Evolutionary conservation across 805 yeast species (phyloP).

Genomic region (Lachancea sp.): DNA sequence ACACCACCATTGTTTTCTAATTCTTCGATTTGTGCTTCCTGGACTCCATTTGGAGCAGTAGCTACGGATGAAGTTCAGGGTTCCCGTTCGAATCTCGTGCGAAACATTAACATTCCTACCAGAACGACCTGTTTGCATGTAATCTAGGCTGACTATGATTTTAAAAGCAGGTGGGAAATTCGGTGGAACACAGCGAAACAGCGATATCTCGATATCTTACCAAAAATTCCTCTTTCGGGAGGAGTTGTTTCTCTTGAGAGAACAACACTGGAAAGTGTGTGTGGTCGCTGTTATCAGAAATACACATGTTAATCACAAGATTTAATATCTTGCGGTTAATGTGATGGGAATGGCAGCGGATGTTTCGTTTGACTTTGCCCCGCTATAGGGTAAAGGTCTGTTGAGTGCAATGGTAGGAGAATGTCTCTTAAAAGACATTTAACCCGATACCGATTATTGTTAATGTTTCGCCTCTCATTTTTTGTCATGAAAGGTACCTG

Average conservation of each 20-base stretch:
- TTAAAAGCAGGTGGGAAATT: slow-evolving; percentile 33
- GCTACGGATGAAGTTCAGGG: background rate
- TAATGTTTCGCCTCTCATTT: slow-evolving; percentile 20
- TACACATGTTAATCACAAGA: slow-evolving; percentile 12
- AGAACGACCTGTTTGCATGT: slow-evolving; percentile 10
- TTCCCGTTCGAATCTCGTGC: slow-evolving; percentile 9
- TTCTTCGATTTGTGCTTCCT: background rate
- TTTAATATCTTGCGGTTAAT: background rate
- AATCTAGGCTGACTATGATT: slow-evolving; percentile 1
- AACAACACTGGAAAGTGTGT: slow-evolving; percentile 8
- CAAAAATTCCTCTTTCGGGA: background rate
- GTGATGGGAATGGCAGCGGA: slow-evolving; percentile 32
- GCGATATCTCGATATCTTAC: background rate
- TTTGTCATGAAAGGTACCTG: background rate
- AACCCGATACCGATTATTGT: slow-evolving; percentile 36
- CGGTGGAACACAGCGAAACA: slow-evolving; percentile 32
- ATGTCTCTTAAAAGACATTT: slow-evolving; percentile 11
- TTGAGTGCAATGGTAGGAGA: slow-evolving; percentile 36
- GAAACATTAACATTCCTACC: slow-evolving; percentile 10
- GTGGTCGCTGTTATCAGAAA: slow-evolving; percentile 31
- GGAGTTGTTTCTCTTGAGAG: slow-evolving; percentile 11
- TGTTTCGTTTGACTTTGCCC: slow-evolving; percentile 26
- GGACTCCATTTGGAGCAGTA: slow-evolving; percentile 8
- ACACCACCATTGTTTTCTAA: no score
- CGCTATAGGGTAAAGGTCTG: slow-evolving; percentile 21